Percentiles rank a stretch among this genome's conserved stretches.
Evolutionary conservation across 306 rosid genomes (phyloP).

Genomic region (Medicago lupulina): DNA sequence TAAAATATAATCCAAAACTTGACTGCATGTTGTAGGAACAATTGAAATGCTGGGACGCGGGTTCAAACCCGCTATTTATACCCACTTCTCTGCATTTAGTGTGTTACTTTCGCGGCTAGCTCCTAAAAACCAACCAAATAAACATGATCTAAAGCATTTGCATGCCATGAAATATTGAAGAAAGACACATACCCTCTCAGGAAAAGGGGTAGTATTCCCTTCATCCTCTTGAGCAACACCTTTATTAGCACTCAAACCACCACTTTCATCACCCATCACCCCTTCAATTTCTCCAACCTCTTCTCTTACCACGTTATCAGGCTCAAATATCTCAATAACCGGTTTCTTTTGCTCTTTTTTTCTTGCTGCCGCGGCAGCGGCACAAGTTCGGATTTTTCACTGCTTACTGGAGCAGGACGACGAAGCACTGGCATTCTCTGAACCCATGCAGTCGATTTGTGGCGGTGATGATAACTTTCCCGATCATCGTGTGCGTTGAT

Average conservation of each 20-base stretch:
- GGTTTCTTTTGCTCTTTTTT: constrained; percentile 46
- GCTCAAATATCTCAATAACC: constrained; percentile 66
- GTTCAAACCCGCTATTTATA: too few relatives aligned
- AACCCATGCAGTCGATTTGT: constrained; percentile 77
- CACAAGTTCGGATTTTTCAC: constrained; percentile 59
- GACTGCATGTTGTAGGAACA: too few relatives aligned
- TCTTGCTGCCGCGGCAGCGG: constrained; percentile 70
- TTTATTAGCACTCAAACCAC: constrained; percentile 89
- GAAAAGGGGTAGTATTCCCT: constrained; percentile 83
- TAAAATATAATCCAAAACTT: neutral
- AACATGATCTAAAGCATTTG: neutral
- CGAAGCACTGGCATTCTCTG: constrained; percentile 93
- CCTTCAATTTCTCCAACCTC: constrained; percentile 42
- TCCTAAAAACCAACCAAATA: too few relatives aligned
- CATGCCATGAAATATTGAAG: neutral
- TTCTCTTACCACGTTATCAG: constrained; percentile 49
- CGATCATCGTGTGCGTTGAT: constrained; percentile 67
- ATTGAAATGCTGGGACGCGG: too few relatives aligned
- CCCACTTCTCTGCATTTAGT: too few relatives aligned
- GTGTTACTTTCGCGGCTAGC: too few relatives aligned
- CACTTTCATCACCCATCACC: constrained; percentile 84
- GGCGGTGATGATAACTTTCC: constrained; percentile 38
- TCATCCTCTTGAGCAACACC: constrained; percentile 82
- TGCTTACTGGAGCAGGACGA: constrained; percentile 73
- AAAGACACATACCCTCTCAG: constrained; percentile 66